Evolutionary conservation across 495 filamentous ascomycete genomes (phyloP).

Genomic region (Penicillium fimorum): DNA sequence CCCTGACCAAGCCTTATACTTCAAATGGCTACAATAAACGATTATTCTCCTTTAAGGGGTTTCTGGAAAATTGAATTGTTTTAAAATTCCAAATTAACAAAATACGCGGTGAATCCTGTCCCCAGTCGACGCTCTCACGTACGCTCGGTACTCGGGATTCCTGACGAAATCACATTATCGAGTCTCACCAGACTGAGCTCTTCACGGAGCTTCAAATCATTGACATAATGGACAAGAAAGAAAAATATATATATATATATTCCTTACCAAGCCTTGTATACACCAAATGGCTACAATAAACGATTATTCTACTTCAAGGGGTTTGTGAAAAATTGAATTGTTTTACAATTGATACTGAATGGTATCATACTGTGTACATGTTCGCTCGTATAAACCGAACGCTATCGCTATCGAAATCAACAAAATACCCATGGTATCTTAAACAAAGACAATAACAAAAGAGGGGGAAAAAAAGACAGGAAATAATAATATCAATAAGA

Average conservation of each 20-base stretch:
- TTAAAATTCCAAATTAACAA: no score
- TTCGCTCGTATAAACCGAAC: constrained; percentile 20
- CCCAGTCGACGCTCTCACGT: no score
- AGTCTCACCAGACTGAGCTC: no score
- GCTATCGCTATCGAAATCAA: constrained; percentile 28
- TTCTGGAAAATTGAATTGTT: not conserved
- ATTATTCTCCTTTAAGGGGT: not conserved
- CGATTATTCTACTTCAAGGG: not conserved
- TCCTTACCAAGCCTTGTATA: constrained; percentile 28
- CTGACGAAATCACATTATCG: no score
- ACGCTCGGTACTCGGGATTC: no score
- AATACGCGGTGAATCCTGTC: no score
- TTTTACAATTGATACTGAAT: constrained; percentile 5
- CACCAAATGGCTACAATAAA: not conserved
- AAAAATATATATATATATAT: no score
- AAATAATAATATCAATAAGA: constrained; percentile 29
- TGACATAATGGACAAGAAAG: no score
- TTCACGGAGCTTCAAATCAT: no score
- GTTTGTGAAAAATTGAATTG: not conserved
- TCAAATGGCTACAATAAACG: not conserved
- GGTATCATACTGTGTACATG: constrained; percentile 30
- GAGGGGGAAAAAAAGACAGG: constrained; percentile 22
- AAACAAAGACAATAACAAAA: constrained; percentile 28
- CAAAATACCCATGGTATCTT: constrained; percentile 36
- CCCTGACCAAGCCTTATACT: constrained; percentile 30